phyloP scores from a whole-genome alignment of 805 yeast genomes.

The Candida coleopterorum region DNA sequence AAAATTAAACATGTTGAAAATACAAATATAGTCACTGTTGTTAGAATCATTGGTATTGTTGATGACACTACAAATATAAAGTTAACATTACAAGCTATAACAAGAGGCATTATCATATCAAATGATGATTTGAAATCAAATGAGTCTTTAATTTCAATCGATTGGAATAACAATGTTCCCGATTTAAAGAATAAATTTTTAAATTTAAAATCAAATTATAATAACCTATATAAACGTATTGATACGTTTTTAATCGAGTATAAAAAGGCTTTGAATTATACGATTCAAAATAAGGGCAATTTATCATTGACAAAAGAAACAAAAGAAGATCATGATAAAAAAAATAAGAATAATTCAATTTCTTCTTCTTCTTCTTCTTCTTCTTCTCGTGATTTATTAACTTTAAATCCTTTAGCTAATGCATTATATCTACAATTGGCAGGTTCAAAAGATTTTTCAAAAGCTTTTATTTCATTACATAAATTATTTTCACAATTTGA shows the following conservation, averaged over 20 bases:
- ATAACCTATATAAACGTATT: constrained; percentile 30
- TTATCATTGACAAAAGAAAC: constrained; percentile 14
- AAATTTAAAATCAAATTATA: constrained; percentile 15
- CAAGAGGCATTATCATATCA: constrained; percentile 20
- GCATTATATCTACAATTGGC: constrained; percentile 53
- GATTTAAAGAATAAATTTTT: constrained; percentile 16
- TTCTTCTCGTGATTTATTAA: constrained; percentile 32
- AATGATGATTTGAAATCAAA: constrained; percentile 13
- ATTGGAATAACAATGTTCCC: constrained; percentile 17
- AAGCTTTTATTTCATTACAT: constrained; percentile 40
- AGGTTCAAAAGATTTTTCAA: constrained; percentile 41
- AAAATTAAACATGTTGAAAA: constrained; percentile 23
- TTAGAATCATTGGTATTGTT: constrained; percentile 43
- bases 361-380: too few relatives aligned
- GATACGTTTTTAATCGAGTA: constrained; percentile 36
- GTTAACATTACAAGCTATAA: constrained; percentile 46
- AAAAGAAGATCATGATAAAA: constrained; percentile 7
- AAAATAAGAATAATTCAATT: constrained; percentile 11
- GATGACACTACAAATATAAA: constrained; percentile 41
- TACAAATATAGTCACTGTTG: constrained; percentile 35
- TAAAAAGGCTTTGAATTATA: constrained; percentile 24
- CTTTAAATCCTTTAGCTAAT: constrained; percentile 57
- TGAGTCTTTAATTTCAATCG: constrained; percentile 25
- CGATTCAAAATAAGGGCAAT: constrained; percentile 4
- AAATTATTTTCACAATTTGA: constrained; percentile 26